Percentiles rank a stretch among this genome's conserved stretches.
Conservation (phyloP, 2,329 filamentous ascomycete genomes). For the Parascedosporium putredinis region DNA sequence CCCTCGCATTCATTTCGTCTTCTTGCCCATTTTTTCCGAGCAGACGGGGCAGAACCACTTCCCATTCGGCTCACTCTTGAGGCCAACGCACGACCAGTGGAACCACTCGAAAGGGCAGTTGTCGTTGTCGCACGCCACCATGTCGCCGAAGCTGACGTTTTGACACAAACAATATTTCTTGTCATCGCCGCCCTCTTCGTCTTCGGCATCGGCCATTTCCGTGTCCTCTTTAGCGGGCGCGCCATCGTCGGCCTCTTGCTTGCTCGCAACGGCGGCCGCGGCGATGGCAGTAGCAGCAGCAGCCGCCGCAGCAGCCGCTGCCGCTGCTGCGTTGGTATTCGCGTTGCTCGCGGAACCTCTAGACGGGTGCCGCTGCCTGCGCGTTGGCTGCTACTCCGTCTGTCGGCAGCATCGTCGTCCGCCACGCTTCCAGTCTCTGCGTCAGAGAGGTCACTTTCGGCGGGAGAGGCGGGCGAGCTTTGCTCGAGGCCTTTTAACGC, state of each 20-base stretch:
- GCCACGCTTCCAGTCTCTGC: constrained; percentile 46
- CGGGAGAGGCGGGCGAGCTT: constrained; percentile 51
- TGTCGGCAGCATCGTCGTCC: constrained; percentile 24
- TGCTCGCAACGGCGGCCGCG: background rate
- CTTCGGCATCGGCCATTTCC: constrained; percentile 43
- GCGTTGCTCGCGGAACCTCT: background rate
- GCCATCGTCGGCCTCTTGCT: background rate
- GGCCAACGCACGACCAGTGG: constrained; percentile 65
- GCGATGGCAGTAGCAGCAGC: background rate
- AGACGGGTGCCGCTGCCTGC: constrained; percentile 34
- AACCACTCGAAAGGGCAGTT: constrained; percentile 80
- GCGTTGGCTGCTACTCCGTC: background rate
- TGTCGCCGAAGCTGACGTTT: constrained; percentile 74
- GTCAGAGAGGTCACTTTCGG: constrained; percentile 55
- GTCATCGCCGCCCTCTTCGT: constrained; percentile 65
- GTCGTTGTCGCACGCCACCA: constrained; percentile 82
- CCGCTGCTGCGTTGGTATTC: too few species aligned
- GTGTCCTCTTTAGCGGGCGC: constrained; percentile 35
- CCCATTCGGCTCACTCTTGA: constrained; percentile 57
- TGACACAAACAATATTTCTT: constrained; percentile 79
- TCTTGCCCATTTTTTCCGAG: constrained; percentile 24
- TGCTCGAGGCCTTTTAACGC: constrained; percentile 48
- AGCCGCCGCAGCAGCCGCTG: constrained; percentile 24
- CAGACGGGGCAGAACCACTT: constrained; percentile 60
- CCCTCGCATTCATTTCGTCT: background rate